Conservation (phyloP, 2,329 filamentous ascomycete species). For the Neofusicoccum ribis region DNA sequence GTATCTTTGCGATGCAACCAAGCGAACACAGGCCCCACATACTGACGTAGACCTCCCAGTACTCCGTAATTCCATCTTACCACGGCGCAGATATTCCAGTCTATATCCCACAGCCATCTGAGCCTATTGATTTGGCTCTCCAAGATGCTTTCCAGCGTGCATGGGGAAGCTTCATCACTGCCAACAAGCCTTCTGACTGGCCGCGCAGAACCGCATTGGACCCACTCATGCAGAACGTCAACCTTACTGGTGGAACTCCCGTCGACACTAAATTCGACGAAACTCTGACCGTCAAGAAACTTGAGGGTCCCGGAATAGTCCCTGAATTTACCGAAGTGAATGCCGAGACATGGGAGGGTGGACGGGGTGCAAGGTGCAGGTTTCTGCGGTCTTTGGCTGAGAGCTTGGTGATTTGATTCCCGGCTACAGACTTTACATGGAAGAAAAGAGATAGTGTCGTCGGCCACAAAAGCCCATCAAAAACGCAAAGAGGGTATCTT, state of each 20-base stretch:
- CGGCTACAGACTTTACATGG: too few relatives aligned
- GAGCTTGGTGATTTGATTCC: background rate
- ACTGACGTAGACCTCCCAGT: slow-evolving; percentile 21
- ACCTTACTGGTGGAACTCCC: slow-evolving; percentile 26
- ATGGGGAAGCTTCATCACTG: slow-evolving; percentile 26
- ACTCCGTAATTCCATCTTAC: slow-evolving; percentile 25
- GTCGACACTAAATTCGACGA: slow-evolving; percentile 2
- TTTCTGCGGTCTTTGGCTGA: background rate
- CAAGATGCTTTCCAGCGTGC: slow-evolving; percentile 21
- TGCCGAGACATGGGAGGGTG: background rate
- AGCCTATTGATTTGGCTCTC: slow-evolving; percentile 22
- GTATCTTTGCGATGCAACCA: too few relatives aligned
- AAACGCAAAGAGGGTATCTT: too few relatives aligned
- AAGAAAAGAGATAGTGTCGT: too few relatives aligned
- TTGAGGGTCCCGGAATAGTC: slow-evolving; percentile 22
- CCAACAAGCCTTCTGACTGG: slow-evolving; percentile 24
- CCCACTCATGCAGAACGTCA: slow-evolving; percentile 24
- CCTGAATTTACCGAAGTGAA: slow-evolving; percentile 26
- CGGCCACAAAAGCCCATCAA: too few relatives aligned
- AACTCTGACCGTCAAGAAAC: slow-evolving; percentile 21
- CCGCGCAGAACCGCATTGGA: slow-evolving; percentile 21
- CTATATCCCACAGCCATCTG: slow-evolving; percentile 23
- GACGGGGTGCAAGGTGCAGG: background rate
- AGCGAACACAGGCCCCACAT: too few relatives aligned
- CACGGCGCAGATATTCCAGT: slow-evolving; percentile 25